Evolutionary conservation across 1,284 basidiomycete genomes (phyloP).

Genomic region (Marasmius fiardii): DNA sequence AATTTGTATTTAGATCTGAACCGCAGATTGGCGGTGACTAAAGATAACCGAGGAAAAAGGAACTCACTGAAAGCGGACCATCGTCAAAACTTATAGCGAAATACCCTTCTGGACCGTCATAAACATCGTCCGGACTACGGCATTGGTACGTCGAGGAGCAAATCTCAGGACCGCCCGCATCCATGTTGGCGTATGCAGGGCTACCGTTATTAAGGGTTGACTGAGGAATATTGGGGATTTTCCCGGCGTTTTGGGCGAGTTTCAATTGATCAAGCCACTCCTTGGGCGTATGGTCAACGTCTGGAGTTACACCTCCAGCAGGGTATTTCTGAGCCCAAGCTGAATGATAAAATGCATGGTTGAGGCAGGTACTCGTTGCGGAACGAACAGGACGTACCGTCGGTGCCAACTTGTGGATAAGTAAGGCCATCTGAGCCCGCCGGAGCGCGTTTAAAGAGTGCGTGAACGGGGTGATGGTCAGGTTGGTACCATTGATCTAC

Average conservation of each 20-base stretch:
- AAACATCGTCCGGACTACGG: conserved; percentile 53
- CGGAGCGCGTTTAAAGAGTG: conserved; percentile 51
- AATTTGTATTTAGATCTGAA: too few species aligned
- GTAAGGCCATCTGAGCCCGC: conserved; percentile 34
- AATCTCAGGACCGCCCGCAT: conserved; percentile 49
- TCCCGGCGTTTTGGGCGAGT: conserved; percentile 60
- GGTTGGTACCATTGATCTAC: conserved; percentile 58
- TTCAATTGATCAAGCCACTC: conserved; percentile 69
- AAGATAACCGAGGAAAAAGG: background rate
- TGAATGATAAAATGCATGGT: conserved; percentile 24
- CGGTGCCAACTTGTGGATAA: conserved; percentile 57
- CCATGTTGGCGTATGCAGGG: conserved; percentile 51
- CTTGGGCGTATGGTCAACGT: conserved; percentile 46
- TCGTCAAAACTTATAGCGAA: conserved; percentile 75
- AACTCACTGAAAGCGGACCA: conserved; percentile 62
- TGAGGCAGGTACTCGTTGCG: conserved; percentile 1
- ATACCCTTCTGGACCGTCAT: conserved; percentile 64
- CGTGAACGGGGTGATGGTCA: conserved; percentile 52
- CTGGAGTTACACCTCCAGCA: conserved; percentile 27
- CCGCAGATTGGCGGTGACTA: too few species aligned
- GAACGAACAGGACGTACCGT: conserved; percentile 34
- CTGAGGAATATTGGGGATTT: conserved; percentile 67
- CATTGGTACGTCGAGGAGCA: conserved; percentile 73
- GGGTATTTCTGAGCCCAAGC: conserved; percentile 63
- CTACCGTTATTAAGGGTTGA: conserved; percentile 39